Evolutionary conservation across 345 rosid species (phyloP), one percentile per base, ranked within the genome.

Genomic region (Streptanthus diversifolius): DNA sequence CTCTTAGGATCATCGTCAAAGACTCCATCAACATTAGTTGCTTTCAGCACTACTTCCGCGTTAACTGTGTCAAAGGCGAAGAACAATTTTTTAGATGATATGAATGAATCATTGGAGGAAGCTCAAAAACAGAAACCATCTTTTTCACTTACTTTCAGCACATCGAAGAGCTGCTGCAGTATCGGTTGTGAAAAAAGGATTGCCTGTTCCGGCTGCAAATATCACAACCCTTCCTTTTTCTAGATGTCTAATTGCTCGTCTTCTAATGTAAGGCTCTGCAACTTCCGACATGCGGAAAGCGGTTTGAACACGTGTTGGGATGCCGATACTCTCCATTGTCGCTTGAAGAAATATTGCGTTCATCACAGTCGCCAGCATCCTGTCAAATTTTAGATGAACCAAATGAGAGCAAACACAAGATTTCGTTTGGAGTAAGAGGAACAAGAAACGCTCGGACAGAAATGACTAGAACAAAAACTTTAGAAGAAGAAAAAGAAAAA

Each of bases 171-270:
- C 95, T 44, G 99, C 93, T 52, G 96, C 98, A 35, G 97, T 95
- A 45, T 95, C 93, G 0, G 99, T 95, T 43, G 99, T 89, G 90
- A 91, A 95, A 82, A 95, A 91, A 1, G 97, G 99, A 69, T 95
- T 95, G 52, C 96, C 97, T 62, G 93, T 95, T 83, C 96, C 96
- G 7, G 97, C 97, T 30, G 95, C 97, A 77, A 95, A 95, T 71
- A 95, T 91, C n/a, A 95, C 96, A 52, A 91, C 96, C 71, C 99
- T 88, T 58, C 99, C 97, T 79, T 93, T 93, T 77, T 91, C 97
- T 77, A 93, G 74, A 85, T 93, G 99, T 79, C 97, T 81, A 12
- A 89, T 85, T 7, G 95, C 99, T 74, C 90, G 74, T 74, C 96
- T 81, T 44, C 97, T 84, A 51, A 93, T 93, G 78, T 93, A 91